A percentile compares a stretch with the other conserved stretches of the same genome.
These are phyloP conservation scores for Diutina scorzettiae DNA, from an alignment of 1,139 yeast species.

Conservation along the genomic window DNA sequence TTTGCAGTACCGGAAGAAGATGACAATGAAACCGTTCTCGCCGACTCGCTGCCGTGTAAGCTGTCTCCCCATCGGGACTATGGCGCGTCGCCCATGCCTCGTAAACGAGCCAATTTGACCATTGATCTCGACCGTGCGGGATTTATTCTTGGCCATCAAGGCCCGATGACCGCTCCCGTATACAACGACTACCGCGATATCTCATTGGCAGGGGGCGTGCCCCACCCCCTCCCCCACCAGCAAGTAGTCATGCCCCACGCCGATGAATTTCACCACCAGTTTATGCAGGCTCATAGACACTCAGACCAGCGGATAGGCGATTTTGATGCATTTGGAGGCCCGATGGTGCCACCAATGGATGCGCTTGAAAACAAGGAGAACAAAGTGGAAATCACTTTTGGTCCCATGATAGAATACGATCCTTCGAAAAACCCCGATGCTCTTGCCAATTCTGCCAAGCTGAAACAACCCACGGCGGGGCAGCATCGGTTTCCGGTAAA, in stretches of 20 bases:
- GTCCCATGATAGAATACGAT: slow-evolving; percentile 4
- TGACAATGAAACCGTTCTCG: slow-evolving; percentile 2
- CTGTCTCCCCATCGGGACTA: neutral
- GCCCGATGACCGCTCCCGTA: slow-evolving; percentile 3
- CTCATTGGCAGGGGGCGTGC: neutral
- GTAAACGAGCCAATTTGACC: neutral
- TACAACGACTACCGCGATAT: neutral
- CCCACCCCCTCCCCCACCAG: neutral
- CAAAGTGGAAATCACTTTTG: slow-evolving; percentile 2
- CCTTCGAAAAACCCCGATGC: slow-evolving; percentile 3
- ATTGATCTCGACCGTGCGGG: slow-evolving; percentile 4
- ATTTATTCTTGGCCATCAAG: neutral
- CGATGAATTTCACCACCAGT: slow-evolving; percentile 1
- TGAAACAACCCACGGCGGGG: neutral
- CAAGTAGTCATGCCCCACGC: neutral
- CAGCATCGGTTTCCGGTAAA: slow-evolving; percentile 5
- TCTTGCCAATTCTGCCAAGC: neutral
- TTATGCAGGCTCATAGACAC: slow-evolving; percentile 6
- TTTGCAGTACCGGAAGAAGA: neutral
- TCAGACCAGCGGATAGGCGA: neutral
- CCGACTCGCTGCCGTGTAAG: slow-evolving; percentile 2
- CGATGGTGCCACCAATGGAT: neutral
- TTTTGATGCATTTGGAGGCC: neutral
- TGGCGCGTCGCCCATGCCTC: slow-evolving; percentile 1
- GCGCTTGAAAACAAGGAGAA: neutral